Evolutionary conservation across 2,329 filamentous ascomycete species (phyloP), one percentile per base, ranked within the genome.

Genomic region (Clonostachys sp.): DNA sequence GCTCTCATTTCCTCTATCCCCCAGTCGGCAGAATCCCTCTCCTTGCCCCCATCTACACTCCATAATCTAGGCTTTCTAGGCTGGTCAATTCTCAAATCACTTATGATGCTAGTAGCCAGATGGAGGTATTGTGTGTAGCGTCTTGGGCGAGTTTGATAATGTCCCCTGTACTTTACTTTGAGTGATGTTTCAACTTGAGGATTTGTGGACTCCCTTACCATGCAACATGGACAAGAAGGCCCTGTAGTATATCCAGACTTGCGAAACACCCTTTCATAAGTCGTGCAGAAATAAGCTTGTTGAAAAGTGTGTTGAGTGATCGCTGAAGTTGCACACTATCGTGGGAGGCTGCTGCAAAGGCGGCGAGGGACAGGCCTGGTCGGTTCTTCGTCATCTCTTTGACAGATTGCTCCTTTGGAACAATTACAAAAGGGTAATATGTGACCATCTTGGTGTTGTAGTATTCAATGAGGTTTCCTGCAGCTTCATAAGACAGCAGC

Each of bases 21-120:
- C 48, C 61, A 55, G 8, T 56, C 52, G 4, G 43, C 18, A 24
- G 18, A 42, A 7, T 42, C 36, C 13, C 50, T 49, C 3, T 57
- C 55, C 5, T 49, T 52, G n/a, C 14, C 41, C 13, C 51, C 50
- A 33, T 56, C 59, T 12, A 65, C 35, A 7, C 51, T 57, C 62
- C 62, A 65, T 2, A 60, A 48, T n/a, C 50, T 53, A 2, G 54
- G 53, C 35, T 56, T 57, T 6, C 54, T 56, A 2, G 61, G 57
- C 7, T 56, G 50, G 33, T 65, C 61, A 1, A 64, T 48, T 7
- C 62, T 55, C 51, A 65, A 41, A 16, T 65, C 62, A 6, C 55
- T 56, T 1, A 64, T 53, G 0, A 65, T 65, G 18, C 62, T 64
- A 4, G 51, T 55, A 2, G 62, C 61, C 7, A 65, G 53, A 18